phyloP scores from a whole-genome alignment of 805 yeast species.

The Komagataella kurtzmanii region DNA sequence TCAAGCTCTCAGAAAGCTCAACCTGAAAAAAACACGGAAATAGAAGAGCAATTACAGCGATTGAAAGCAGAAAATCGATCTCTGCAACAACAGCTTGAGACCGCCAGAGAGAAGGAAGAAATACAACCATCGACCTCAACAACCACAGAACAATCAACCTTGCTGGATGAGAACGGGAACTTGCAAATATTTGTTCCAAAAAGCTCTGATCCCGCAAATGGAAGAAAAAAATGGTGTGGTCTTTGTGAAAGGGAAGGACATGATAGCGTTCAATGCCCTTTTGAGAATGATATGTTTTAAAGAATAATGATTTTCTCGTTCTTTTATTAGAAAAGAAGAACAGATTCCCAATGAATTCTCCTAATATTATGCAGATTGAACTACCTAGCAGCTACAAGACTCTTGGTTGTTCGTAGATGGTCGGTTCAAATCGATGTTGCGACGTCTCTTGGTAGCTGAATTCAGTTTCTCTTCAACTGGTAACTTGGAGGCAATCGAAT shows the following conservation, averaged over 20 bases:
- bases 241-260: constrained; percentile 88
- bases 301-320: neutral
- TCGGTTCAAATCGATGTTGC: constrained; percentile 15
- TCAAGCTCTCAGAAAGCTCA: neutral
- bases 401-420: constrained; percentile 17
- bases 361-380: neutral
- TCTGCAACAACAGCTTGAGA: neutral
- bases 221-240: constrained; percentile 81
- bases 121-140: neutral
- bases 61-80: neutral
- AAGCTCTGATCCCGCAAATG: constrained; percentile 37
- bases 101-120: neutral
- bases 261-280: constrained; percentile 78
- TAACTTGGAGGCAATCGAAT: constrained; percentile 34
- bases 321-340: too few relatives aligned
- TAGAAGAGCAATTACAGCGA: neutral
- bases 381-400: constrained; percentile 2
- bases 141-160: neutral
- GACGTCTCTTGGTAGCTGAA: constrained; percentile 9
- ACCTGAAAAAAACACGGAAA: neutral
- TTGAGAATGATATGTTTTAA: constrained; percentile 34
- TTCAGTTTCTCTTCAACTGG: constrained; percentile 16
- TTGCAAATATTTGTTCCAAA: neutral
- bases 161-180: neutral
- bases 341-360: neutral